phyloP scores from a whole-genome alignment of 805 yeast species.

The Starmerella powellii region DNA sequence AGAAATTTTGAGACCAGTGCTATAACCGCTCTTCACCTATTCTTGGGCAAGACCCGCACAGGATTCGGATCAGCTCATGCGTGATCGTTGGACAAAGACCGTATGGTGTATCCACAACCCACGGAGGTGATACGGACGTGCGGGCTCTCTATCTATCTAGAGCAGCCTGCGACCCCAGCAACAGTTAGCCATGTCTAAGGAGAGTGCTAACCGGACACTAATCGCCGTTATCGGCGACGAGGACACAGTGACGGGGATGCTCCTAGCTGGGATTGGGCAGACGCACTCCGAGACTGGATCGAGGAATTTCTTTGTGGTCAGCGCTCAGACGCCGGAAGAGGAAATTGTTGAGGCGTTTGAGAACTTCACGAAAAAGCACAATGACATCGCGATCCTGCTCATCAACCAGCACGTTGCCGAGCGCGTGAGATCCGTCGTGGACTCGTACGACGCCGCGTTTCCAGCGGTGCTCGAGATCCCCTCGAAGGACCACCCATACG shows the following conservation, averaged over 20 bases:
- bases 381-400: conserved; percentile 83
- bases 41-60: too few species aligned
- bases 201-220: conserved; percentile 57
- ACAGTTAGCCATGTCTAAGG: conserved; percentile 28
- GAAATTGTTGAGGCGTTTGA: conserved; percentile 66
- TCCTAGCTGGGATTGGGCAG: conserved; percentile 92
- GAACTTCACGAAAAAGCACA: conserved; percentile 57
- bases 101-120: too few species aligned
- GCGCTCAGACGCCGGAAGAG: conserved; percentile 64
- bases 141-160: too few species aligned
- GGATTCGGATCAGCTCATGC: too few species aligned
- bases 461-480: conserved; percentile 97
- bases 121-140: too few species aligned
- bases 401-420: conserved; percentile 95
- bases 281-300: conserved; percentile 43
- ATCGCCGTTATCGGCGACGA: conserved; percentile 96
- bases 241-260: conserved; percentile 91
- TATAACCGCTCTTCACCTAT: too few species aligned
- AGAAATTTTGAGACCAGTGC: too few species aligned
- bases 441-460: conserved; percentile 75
- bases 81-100: too few species aligned
- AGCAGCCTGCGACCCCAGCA: too few species aligned
- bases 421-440: conserved; percentile 68
- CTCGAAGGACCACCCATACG: conserved; percentile 96
- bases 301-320: conserved; percentile 77